Evolutionary conservation across 2,329 filamentous ascomycete genomes (phyloP).

Genomic region (Ceratocystis eucalypticola): DNA sequence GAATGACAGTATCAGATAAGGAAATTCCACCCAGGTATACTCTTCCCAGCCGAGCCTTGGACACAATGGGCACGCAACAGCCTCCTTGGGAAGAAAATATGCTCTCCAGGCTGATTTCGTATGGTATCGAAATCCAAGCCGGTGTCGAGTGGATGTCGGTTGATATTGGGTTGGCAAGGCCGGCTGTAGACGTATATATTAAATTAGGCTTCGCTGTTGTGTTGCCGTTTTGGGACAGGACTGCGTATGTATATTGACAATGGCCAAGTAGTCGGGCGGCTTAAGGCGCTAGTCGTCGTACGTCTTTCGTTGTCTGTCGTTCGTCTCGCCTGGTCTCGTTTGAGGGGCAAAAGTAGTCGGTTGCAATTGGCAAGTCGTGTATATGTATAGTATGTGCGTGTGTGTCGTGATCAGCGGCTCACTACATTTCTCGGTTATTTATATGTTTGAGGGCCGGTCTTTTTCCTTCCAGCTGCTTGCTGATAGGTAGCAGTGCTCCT

Average conservation of each 20-base stretch:
- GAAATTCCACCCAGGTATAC: no score
- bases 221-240: background rate
- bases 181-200: background rate
- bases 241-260: background rate
- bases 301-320: no score
- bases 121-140: no score
- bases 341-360: no score
- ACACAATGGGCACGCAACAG: no score
- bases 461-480: background rate
- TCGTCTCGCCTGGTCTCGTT: no score
- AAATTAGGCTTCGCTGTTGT: background rate
- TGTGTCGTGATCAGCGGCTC: background rate
- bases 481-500: background rate
- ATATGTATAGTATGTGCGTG: background rate
- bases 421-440: slow-evolving; percentile 1
- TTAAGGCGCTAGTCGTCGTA: background rate
- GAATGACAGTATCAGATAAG: no score
- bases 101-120: no score
- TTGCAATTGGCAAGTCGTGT: background rate
- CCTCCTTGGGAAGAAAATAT: background rate
- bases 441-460: background rate
- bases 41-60: no score
- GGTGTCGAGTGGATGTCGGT: background rate
- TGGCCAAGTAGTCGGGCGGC: background rate
- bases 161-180: background rate